These are phyloP conservation scores for Tremella yokohamensis DNA, from an alignment of 768 basidiomycete genomes.

Conservation along the genomic window DNA sequence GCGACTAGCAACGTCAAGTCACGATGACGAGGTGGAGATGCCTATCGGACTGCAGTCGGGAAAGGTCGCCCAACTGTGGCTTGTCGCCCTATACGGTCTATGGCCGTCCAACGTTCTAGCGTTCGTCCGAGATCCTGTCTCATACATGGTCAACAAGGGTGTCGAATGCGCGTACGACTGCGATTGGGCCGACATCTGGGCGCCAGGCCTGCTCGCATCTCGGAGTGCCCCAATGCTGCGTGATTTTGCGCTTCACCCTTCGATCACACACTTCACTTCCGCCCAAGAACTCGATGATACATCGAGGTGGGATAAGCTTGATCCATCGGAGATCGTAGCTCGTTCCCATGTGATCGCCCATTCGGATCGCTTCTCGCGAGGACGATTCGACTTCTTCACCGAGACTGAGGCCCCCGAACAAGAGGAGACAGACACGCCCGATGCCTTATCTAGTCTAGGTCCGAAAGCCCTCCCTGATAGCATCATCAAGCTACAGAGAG, in stretches of 20 bases:
- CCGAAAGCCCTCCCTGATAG: neutral
- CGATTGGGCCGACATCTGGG: slow-evolving; percentile 67
- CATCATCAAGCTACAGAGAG: slow-evolving; percentile 15
- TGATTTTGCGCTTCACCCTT: slow-evolving; percentile 69
- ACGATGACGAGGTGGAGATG: neutral
- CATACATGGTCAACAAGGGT: slow-evolving; percentile 60
- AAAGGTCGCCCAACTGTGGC: slow-evolving; percentile 25
- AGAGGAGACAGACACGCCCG: slow-evolving; percentile 2
- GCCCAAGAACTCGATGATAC: slow-evolving; percentile 62
- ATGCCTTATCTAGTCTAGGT: neutral
- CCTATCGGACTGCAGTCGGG: slow-evolving; percentile 42
- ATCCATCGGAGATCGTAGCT: slow-evolving; percentile 43
- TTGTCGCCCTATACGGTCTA: slow-evolving; percentile 66
- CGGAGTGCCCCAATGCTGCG: slow-evolving; percentile 60
- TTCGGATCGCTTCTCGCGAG: slow-evolving; percentile 15
- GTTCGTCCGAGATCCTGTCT: slow-evolving; percentile 68
- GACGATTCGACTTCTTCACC: slow-evolving; percentile 5
- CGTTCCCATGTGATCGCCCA: slow-evolving; percentile 35
- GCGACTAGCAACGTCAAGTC: slow-evolving; percentile 22
- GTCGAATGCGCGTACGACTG: slow-evolving; percentile 63
- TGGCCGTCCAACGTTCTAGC: slow-evolving; percentile 83
- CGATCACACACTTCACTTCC: slow-evolving; percentile 66
- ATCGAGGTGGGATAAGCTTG: slow-evolving; percentile 62
- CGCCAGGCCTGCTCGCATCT: slow-evolving; percentile 66
- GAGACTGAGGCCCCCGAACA: neutral